Evolutionary conservation across 164 flowering plant species (phyloP).

Genomic region (Umbilicus rupestris): DNA sequence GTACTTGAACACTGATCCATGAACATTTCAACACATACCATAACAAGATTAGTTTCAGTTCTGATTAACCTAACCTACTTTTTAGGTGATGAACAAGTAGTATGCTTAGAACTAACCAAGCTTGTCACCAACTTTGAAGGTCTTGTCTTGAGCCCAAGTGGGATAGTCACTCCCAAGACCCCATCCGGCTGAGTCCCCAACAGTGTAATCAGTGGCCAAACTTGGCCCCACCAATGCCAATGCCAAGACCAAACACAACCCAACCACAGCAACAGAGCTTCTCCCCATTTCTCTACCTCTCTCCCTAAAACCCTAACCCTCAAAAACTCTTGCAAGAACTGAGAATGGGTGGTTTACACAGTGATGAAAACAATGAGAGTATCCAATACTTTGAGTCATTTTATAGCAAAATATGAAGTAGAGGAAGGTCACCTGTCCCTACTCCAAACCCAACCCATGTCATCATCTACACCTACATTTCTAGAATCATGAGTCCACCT

Average conservation of each 20-base stretch:
- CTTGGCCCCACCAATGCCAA: neutral
- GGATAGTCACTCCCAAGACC: neutral
- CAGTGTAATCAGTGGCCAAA: slow-evolving; percentile 5
- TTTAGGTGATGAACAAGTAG: too few relatives aligned
- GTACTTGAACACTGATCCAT: slow-evolving; percentile 7
- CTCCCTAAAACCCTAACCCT: too few relatives aligned
- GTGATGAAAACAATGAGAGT: neutral
- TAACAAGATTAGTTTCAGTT: neutral
- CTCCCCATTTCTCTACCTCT: neutral
- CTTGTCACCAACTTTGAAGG: slow-evolving; percentile 9
- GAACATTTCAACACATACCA: neutral
- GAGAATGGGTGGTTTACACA: neutral
- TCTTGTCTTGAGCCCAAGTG: neutral
- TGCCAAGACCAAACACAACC: neutral
- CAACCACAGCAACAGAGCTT: neutral
- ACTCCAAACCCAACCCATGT: neutral
- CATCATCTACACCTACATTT: slow-evolving; percentile 1
- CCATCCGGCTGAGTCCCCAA: slow-evolving; percentile 4
- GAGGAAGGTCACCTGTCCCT: slow-evolving; percentile 1
- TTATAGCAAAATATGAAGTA: slow-evolving; percentile 1
- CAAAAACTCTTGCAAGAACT: neutral
- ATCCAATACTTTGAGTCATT: neutral
- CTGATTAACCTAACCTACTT: too few relatives aligned
- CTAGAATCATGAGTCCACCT: neutral
- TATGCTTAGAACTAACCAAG: slow-evolving; percentile 3